A percentile compares a stretch with the other conserved stretches of the same genome.
phyloP scores from a whole-genome alignment of 306 rosid species.

The Mimosa pudica region DNA sequence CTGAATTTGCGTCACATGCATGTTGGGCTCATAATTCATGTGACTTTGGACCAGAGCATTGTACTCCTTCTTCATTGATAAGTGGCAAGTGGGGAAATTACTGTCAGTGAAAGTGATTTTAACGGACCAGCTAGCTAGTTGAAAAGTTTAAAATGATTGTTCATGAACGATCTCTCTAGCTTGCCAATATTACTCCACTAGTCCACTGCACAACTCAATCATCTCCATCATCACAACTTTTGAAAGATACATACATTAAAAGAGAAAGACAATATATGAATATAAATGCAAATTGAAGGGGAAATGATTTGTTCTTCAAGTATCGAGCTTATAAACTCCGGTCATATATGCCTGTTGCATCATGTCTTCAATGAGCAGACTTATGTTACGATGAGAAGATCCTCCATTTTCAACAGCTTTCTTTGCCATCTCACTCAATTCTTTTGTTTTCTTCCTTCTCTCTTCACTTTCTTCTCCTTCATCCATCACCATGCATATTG shows the following conservation, averaged over 20 bases:
- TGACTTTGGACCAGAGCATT: not conserved
- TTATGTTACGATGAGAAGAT: slow-evolving; percentile 46
- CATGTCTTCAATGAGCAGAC: slow-evolving; percentile 45
- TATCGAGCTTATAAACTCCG: not conserved
- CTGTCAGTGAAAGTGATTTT: not conserved
- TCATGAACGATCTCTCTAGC: not conserved
- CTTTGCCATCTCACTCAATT: slow-evolving; percentile 49
- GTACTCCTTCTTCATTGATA: not conserved
- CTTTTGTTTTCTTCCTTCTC: slow-evolving; percentile 46
- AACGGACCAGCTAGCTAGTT: not conserved
- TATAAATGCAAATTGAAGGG: not conserved
- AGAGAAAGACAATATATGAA: not conserved
- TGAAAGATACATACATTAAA: not conserved
- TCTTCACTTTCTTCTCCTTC: slow-evolving; percentile 43
- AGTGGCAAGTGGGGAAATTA: not conserved
- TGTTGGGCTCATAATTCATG: not conserved
- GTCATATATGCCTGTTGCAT: slow-evolving; percentile 19
- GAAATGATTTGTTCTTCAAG: not conserved
- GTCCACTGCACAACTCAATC: too few relatives aligned
- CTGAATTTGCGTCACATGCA: not conserved
- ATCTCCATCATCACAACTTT: not conserved
- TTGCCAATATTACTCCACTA: not conserved
- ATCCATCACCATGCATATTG: slow-evolving; percentile 45
- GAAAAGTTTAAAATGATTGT: not conserved
- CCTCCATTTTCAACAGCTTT: slow-evolving; percentile 59